These are phyloP conservation scores for Tilletia caries DNA, from an alignment of 1,284 basidiomycete species.

Conservation along the genomic window DNA sequence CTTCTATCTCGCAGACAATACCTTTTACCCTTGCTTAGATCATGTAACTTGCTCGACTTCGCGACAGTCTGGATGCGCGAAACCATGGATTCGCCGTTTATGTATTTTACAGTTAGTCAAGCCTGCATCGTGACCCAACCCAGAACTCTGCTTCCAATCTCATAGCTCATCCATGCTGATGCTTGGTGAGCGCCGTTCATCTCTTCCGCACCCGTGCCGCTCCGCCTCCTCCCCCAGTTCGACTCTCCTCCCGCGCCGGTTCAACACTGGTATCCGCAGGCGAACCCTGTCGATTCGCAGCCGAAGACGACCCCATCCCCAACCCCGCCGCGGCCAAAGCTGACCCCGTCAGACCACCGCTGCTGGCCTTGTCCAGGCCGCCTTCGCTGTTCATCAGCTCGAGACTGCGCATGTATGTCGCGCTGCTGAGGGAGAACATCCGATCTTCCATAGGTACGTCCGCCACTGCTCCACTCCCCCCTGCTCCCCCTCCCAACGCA, in stretches of 20 bases:
- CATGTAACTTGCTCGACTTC: background rate
- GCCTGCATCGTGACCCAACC: too few relatives aligned
- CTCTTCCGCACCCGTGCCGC: background rate
- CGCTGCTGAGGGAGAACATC: slow-evolving; percentile 40
- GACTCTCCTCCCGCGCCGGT: background rate
- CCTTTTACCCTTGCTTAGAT: too few relatives aligned
- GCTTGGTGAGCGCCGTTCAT: too few relatives aligned
- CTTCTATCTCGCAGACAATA: background rate
- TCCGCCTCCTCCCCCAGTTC: too few relatives aligned
- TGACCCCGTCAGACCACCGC: background rate
- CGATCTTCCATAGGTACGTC: slow-evolving; percentile 43
- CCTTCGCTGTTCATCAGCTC: slow-evolving; percentile 43
- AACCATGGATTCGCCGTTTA: too few relatives aligned
- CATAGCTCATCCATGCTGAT: too few relatives aligned
- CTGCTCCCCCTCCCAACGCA: background rate
- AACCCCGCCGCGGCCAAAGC: background rate
- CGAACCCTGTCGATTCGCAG: slow-evolving; percentile 10
- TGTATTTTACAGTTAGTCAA: too few relatives aligned
- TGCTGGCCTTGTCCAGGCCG: background rate
- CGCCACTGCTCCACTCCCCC: background rate
- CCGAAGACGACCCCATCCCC: background rate
- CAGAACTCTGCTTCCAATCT: too few relatives aligned
- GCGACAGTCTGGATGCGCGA: too few relatives aligned
- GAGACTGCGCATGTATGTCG: slow-evolving; percentile 45
- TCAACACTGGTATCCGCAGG: background rate